Evolutionary conservation across 176 grass and related monocot genomes (phyloP).

Genomic region (Neostapfia colusana): DNA sequence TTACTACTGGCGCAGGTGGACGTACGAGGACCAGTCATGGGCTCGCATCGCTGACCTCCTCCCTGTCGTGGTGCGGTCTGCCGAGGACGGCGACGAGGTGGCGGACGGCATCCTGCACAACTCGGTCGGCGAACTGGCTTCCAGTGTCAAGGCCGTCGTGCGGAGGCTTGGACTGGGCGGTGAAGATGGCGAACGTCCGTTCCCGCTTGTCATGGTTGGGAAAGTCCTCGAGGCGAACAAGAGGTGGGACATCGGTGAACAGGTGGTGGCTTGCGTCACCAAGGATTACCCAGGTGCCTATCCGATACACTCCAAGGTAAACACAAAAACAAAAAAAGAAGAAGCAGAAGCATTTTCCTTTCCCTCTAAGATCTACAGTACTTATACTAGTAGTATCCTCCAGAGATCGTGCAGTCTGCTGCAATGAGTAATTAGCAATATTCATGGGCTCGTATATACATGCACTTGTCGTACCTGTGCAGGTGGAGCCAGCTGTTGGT

Average conservation of each 20-base stretch:
- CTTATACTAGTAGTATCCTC: no score
- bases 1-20: constrained; percentile 52
- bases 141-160: constrained; percentile 69
- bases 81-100: constrained; percentile 70
- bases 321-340: no score
- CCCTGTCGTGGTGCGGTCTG: constrained; percentile 63
- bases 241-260: constrained; percentile 76
- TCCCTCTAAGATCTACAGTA: constrained; percentile 13
- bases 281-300: constrained; percentile 58
- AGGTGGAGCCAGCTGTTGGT: constrained; percentile 80
- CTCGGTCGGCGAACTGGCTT: constrained; percentile 67
- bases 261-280: constrained; percentile 68
- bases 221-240: constrained; percentile 77
- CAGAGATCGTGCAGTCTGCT: no score
- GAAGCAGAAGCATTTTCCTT: constrained; percentile 33
- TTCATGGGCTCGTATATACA: constrained; percentile 3
- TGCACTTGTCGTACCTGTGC: no score
- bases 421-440: no score
- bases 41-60: constrained; percentile 75
- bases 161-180: constrained; percentile 60
- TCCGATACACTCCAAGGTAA: constrained; percentile 74
- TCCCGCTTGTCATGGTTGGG: constrained; percentile 80
- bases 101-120: constrained; percentile 71
- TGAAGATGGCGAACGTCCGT: constrained; percentile 60
- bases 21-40: constrained; percentile 78